Evolutionary conservation across 176 grass and related monocot genomes (phyloP).

Genomic region (Zoysia japonica): DNA sequence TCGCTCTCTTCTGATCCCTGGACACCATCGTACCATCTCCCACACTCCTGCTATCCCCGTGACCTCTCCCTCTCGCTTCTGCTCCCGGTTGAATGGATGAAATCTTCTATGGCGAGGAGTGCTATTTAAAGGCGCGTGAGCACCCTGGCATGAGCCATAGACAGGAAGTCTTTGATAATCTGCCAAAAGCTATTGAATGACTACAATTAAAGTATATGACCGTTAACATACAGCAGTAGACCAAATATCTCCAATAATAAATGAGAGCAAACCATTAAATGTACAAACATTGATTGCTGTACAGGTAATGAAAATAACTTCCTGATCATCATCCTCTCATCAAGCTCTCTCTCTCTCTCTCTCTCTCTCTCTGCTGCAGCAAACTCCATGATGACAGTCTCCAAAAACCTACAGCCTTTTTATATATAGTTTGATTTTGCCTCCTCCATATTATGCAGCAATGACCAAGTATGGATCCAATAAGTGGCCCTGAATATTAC

Average conservation of each 20-base stretch:
- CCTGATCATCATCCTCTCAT: neutral
- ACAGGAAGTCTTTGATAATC: slow-evolving; percentile 19
- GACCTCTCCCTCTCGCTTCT: neutral
- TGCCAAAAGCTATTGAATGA: neutral
- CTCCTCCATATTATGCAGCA: no score
- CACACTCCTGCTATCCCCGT: neutral
- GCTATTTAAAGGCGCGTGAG: slow-evolving; percentile 46
- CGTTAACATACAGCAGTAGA: neutral
- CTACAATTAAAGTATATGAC: neutral
- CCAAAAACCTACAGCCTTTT: no score
- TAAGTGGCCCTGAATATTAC: no score
- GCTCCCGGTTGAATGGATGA: neutral
- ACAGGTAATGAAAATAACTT: neutral
- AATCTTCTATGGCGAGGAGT: neutral
- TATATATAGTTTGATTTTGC: no score
- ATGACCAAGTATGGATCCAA: no score
- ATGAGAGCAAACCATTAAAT: neutral
- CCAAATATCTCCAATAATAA: neutral
- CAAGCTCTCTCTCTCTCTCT: slow-evolving; percentile 13
- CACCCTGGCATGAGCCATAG: slow-evolving; percentile 15
- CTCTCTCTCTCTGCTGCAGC: neutral
- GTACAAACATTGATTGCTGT: neutral
- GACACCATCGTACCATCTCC: slow-evolving; percentile 55
- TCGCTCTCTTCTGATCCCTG: slow-evolving; percentile 55
- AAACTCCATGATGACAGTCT: no score